Evolutionary conservation across 2,329 filamentous ascomycete species (phyloP).

Genomic region (Diaporthe australafricana): DNA sequence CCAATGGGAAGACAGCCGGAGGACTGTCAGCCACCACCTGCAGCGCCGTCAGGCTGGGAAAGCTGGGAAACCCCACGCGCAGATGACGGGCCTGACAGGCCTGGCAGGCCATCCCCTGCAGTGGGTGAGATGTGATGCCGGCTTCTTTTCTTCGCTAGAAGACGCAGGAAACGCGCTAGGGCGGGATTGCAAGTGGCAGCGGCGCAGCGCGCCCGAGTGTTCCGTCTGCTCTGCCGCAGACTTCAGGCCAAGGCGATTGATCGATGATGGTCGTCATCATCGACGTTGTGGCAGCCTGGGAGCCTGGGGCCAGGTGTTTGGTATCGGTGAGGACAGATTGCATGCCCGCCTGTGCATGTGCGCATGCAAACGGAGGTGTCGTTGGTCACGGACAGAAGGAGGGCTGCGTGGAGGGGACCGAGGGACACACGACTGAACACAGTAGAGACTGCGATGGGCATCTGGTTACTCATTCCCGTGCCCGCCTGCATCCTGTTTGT

Average conservation of each 20-base stretch:
- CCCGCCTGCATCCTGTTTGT: not conserved
- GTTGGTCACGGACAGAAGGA: slow-evolving; percentile 8
- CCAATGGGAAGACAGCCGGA: slow-evolving; percentile 33
- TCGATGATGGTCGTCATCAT: slow-evolving; percentile 15
- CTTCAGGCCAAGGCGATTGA: not conserved
- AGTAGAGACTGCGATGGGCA: not conserved
- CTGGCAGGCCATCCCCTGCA: slow-evolving; percentile 1
- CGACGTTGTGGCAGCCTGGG: slow-evolving; percentile 22
- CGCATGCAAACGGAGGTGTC: not conserved
- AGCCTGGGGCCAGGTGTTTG: not conserved
- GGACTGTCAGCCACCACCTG: not conserved
- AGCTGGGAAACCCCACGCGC: slow-evolving; percentile 16
- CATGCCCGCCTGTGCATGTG: not conserved
- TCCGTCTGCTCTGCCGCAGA: slow-evolving; percentile 30
- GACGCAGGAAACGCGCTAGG: slow-evolving; percentile 22
- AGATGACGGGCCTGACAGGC: not conserved
- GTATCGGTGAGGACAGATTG: slow-evolving; percentile 11
- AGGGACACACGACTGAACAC: not conserved
- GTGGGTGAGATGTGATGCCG: slow-evolving; percentile 21
- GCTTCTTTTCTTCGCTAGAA: slow-evolving; percentile 35
- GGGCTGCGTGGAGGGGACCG: not conserved
- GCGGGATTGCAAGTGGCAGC: not conserved
- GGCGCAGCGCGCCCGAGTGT: slow-evolving; percentile 23
- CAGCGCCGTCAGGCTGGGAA: slow-evolving; percentile 6
- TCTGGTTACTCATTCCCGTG: not conserved